Conservation (phyloP, 805 yeast species). For the Zygoascus flipseniorum region DNA sequence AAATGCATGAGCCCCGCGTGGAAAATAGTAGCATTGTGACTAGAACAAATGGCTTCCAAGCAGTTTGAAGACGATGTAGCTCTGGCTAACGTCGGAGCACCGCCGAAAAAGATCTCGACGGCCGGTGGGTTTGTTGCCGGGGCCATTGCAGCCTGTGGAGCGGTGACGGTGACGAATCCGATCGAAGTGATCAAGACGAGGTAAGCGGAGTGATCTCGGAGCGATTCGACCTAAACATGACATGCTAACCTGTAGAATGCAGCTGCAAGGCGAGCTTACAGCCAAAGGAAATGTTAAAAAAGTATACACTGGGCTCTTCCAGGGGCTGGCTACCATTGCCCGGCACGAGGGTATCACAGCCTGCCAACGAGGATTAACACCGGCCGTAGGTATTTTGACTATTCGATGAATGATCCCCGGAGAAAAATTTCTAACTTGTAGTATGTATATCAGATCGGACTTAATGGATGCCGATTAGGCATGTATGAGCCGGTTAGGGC, state of each 20-base stretch:
- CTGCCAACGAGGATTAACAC: constrained; percentile 77
- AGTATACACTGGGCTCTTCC: constrained; percentile 75
- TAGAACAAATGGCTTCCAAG: background rate
- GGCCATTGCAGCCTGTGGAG: constrained; percentile 93
- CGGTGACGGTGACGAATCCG: constrained; percentile 95
- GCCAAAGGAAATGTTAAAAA: constrained; percentile 40
- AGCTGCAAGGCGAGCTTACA: constrained; percentile 84
- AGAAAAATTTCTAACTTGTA: background rate
- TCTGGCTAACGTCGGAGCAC: background rate
- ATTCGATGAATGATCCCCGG: background rate
- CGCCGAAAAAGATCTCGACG: constrained; percentile 29
- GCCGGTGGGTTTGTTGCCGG: constrained; percentile 84
- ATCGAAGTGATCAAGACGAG: constrained; percentile 84
- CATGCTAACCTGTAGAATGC: constrained; percentile 51
- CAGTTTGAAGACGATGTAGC: background rate
- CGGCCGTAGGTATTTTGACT: constrained; percentile 44
- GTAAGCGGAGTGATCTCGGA: constrained; percentile 5
- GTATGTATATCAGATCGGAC: constrained; percentile 78
- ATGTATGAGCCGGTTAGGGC: constrained; percentile 83
- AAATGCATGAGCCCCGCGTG: no score
- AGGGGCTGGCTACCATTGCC: constrained; percentile 66
- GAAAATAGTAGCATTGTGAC: no score
- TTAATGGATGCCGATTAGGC: constrained; percentile 92
- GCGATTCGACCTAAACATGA: background rate
- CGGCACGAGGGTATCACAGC: constrained; percentile 82